Evolutionary conservation across 495 filamentous ascomycete genomes (phyloP), one percentile per base, ranked within the genome.

Genomic region (Tuber borchii): DNA sequence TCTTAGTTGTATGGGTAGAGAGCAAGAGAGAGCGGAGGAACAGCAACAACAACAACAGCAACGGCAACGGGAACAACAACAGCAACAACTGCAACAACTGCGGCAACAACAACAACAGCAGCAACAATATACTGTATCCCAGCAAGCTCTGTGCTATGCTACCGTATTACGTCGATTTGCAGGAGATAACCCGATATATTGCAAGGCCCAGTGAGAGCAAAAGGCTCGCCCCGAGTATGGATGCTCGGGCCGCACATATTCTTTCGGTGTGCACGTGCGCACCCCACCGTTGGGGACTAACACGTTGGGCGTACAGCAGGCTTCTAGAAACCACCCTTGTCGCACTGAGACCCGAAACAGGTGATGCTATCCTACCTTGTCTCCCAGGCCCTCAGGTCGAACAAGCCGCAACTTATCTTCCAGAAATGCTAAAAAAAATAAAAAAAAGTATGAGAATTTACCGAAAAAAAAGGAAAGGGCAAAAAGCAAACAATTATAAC

Each of bases 251-350:
- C 72, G 34, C 72, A 69, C 75, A 78, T 72, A 70, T 73, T 73
- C 69, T 65, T 72, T 61, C 72, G 3, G 44, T 70, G 78, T 39
- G 76, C 78, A 79, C 78, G 76, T 79, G 78, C 78, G 42, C 78
- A 70, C 78, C 78, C 78, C 78, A 73, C 78, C 75, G 8, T 79
- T 73, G 73, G 78, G 78, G 72, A 78, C 71, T 74, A 42, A 73
- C 39, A 72, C 72, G 42, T 65, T 72, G 69, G 74, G 70, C 45
- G 51, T 68, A 43, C 42, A 43, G 42, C 42, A 45, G 78, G 56
- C 76, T 79, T 79, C 78, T 79, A 79, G 78, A 79, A 79, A 79
- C 74, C 39, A 78, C 76, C 73, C 70, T 73, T 75, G 78, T 73
- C 48, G 70, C 70, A 51, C 51, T 78, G 72, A 78, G 75, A 79